Evolutionary conservation across 1,284 basidiomycete genomes (phyloP).

Genomic region (Anthracocystis setariae): DNA sequence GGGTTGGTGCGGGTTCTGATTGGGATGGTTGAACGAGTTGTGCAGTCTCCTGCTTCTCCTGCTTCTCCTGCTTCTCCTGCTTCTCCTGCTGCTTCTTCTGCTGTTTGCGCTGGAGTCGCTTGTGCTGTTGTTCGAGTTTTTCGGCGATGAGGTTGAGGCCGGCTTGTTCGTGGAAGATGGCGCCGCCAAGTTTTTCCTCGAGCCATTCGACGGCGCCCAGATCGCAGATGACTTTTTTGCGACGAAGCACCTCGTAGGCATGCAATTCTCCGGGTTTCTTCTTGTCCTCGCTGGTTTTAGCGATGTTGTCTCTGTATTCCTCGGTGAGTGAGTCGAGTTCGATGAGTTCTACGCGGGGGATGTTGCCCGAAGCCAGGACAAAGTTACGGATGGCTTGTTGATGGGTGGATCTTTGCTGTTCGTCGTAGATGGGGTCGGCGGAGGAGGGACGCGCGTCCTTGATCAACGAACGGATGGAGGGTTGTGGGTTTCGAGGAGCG

Average conservation of each 20-base stretch:
- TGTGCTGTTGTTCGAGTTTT: slow-evolving; percentile 13
- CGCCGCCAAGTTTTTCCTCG: slow-evolving; percentile 66
- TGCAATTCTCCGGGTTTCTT: slow-evolving; percentile 67
- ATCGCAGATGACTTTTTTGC: slow-evolving; percentile 59
- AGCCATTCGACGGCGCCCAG: slow-evolving; percentile 68
- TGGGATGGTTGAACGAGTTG: slow-evolving; percentile 1
- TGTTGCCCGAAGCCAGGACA: slow-evolving; percentile 54
- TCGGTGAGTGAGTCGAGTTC: slow-evolving; percentile 59
- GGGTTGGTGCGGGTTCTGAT: slow-evolving; percentile 3
- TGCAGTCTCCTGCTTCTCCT: slow-evolving; percentile 2
- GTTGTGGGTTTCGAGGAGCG: slow-evolving; percentile 57
- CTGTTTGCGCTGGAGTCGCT: slow-evolving; percentile 5
- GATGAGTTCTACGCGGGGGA: slow-evolving; percentile 60
- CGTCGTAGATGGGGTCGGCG: slow-evolving; percentile 56
- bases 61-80: slow-evolving; percentile 7
- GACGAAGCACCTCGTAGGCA: slow-evolving; percentile 65
- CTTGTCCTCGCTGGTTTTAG: slow-evolving; percentile 54
- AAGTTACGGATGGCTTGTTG: slow-evolving; percentile 54
- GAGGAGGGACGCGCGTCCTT: slow-evolving; percentile 51
- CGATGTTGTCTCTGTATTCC: slow-evolving; percentile 39
- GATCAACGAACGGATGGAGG: slow-evolving; percentile 28
- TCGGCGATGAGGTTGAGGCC: slow-evolving; percentile 13
- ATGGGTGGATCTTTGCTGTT: slow-evolving; percentile 54
- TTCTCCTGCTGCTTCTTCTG: slow-evolving; percentile 20
- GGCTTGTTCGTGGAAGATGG: slow-evolving; percentile 56